Base-by-base conservation (phyloP, 495 filamentous ascomycete genomes). In the Apiosordaria backusii region DNA sequence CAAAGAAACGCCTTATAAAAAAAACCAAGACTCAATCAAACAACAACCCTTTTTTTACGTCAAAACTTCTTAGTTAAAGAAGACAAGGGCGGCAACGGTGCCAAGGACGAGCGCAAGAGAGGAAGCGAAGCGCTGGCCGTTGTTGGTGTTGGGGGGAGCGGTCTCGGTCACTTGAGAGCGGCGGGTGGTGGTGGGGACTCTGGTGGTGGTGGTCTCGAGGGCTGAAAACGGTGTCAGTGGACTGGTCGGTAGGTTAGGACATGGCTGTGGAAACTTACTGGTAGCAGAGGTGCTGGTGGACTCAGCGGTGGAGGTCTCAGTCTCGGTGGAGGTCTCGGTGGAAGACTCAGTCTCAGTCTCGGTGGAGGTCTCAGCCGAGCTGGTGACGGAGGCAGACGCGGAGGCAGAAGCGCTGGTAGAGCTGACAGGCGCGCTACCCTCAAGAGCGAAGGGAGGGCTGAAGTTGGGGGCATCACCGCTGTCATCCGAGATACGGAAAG, bases 401-500 rank as follows among this genome's bases (percentile, higher is more conserved):
- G 59, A 57, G 35, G 66, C 64, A 19, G 71, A 64, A 50, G 69
- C 73, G 62, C 54, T 74, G 61, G 68, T 54, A 50, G 72, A 55
- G 62, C 63, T 61, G 57, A 61, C 74, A 22, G 18, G 6, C 52
- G 9, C 52, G 22, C 71, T 72, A 67, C 78, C 78, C 4, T 26
- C 18, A 57, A 79, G 70, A 16, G 63, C 4, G 68, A 81, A 82
- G 66, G 73, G 72, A 27, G 65, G 1, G 70, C 76, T 80, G 75
- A 75, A 84, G 79, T 84, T 84, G 62, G 68, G 65, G 21, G 3
- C 1, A 27, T 75, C 71, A 25, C 27, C 62, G 29, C 57, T 72
- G 45, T 71, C 69, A 57, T 74, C 76, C 27, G 26, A 57, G 71
- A 84, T 80, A 73, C 75, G 67, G 66, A 84, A 70, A 69, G 79